Evolutionary conservation across 805 yeast genomes (phyloP).

Genomic region (Starmerella stigmatis): DNA sequence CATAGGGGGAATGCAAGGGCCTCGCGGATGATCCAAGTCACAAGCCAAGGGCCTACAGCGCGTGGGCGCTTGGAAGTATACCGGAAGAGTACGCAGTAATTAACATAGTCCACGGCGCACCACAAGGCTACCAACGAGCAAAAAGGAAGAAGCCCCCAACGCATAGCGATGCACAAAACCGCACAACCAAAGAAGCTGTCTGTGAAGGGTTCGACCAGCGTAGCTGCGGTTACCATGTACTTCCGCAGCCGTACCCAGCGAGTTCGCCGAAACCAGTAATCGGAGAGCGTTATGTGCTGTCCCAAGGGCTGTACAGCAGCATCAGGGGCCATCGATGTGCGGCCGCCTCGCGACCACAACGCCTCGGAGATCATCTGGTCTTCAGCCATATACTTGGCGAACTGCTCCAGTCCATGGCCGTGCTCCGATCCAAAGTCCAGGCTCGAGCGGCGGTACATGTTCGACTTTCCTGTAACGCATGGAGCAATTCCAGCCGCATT

Average conservation of each 20-base stretch:
- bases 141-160: constrained; percentile 25
- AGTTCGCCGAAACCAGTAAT: constrained; percentile 57
- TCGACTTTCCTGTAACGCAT: constrained; percentile 85
- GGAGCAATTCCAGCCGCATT: constrained; percentile 70
- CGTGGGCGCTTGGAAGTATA: constrained; percentile 13
- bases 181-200: constrained; percentile 48
- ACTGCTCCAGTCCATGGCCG: constrained; percentile 48
- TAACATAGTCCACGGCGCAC: constrained; percentile 54
- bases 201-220: constrained; percentile 76
- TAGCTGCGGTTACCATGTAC: constrained; percentile 79
- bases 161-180: neutral
- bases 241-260: constrained; percentile 81
- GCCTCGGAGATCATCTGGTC: constrained; percentile 88
- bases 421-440: constrained; percentile 29
- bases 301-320: constrained; percentile 65
- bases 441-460: constrained; percentile 58
- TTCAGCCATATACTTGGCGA: constrained; percentile 77
- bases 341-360: constrained; percentile 62
- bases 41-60: constrained; percentile 29
- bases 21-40: constrained; percentile 62
- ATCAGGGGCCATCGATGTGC: constrained; percentile 73
- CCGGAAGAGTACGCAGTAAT: constrained; percentile 32
- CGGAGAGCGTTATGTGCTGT: constrained; percentile 32
- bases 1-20: constrained; percentile 71
- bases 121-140: constrained; percentile 41